phyloP scores from a whole-genome alignment of 2,329 filamentous ascomycete genomes.

The Chaetomium strumarium region DNA sequence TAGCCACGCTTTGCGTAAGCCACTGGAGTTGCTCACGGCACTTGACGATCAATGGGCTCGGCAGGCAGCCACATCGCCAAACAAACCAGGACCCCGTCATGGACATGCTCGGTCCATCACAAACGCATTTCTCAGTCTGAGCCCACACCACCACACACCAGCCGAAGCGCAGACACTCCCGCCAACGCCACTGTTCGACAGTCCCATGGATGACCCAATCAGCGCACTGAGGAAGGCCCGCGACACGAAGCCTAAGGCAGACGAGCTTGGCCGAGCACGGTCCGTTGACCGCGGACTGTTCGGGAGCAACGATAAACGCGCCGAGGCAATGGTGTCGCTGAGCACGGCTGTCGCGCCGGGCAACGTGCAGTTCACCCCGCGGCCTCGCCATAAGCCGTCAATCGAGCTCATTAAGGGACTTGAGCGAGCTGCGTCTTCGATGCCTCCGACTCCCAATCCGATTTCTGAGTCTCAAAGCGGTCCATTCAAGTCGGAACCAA shows the following conservation, averaged over 20 bases:
- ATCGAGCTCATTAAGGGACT: conserved; percentile 15
- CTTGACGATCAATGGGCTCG: conserved; percentile 31
- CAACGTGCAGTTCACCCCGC: conserved; percentile 46
- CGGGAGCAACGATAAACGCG: conserved; percentile 56
- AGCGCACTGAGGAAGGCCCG: conserved; percentile 40
- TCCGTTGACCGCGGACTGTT: conserved; percentile 60
- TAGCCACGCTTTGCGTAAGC: conserved; percentile 23
- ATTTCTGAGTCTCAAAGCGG: conserved; percentile 38
- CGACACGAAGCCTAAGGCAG: conserved; percentile 33
- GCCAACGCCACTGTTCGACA: conserved; percentile 35
- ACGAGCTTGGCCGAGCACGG: conserved; percentile 48
- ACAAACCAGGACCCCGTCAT: conserved; percentile 35
- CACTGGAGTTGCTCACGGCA: conserved; percentile 31
- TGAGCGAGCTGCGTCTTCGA: conserved; percentile 6
- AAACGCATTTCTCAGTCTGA: conserved; percentile 41
- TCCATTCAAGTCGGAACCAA: conserved; percentile 41
- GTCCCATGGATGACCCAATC: conserved; percentile 35
- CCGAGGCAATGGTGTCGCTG: conserved; percentile 56
- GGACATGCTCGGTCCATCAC: conserved; percentile 40
- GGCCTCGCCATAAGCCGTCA: conserved; percentile 32
- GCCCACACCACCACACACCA: conserved; percentile 23
- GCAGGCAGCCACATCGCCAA: conserved; percentile 28
- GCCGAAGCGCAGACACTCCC: conserved; percentile 32
- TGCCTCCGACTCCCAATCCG: conserved; percentile 30
- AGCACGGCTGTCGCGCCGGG: conserved; percentile 59